phyloP scores from a whole-genome alignment of 495 filamentous ascomycete genomes.

The Hyaloscypha hepaticicola region DNA sequence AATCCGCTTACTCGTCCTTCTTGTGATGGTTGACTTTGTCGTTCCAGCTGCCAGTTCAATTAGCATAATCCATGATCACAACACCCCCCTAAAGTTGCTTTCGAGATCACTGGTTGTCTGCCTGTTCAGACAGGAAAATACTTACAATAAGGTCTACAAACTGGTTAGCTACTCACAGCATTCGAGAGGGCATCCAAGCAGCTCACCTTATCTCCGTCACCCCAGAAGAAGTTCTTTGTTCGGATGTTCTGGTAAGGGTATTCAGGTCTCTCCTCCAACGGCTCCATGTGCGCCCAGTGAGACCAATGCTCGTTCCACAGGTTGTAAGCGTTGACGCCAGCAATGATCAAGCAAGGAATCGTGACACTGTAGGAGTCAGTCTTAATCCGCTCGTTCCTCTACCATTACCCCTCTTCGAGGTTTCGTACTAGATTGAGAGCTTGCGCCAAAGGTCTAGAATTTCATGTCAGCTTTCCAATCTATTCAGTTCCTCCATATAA shows the following conservation, averaged over 20 bases:
- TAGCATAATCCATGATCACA: conserved; percentile 12
- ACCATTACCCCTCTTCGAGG: conserved; percentile 12
- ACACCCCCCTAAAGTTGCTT: neutral
- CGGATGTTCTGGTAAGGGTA: conserved; percentile 96
- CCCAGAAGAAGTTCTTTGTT: conserved; percentile 86
- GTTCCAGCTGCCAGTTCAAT: conserved; percentile 74
- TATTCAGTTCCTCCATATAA: conserved; percentile 8
- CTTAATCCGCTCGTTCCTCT: conserved; percentile 21
- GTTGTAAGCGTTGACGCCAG: conserved; percentile 75
- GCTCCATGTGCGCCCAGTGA: conserved; percentile 82
- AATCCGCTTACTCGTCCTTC: conserved; percentile 36
- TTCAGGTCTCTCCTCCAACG: conserved; percentile 82
- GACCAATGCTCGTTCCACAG: conserved; percentile 96
- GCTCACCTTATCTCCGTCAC: conserved; percentile 87
- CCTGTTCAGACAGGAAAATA: conserved; percentile 20
- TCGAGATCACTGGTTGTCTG: neutral
- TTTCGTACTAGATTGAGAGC: conserved; percentile 82
- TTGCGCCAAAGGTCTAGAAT: conserved; percentile 85
- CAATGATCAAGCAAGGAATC: conserved; percentile 67
- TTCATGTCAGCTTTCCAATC: conserved; percentile 15
- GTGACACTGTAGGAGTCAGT: conserved; percentile 40
- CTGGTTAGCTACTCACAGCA: conserved; percentile 33
- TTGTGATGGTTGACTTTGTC: conserved; percentile 92
- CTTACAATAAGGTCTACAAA: conserved; percentile 65
- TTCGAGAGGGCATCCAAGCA: neutral